Percentiles rank a stretch among this genome's conserved stretches.
These are phyloP conservation scores for Zymoseptoria passerinii DNA, from an alignment of 2,329 filamentous ascomycete genomes.

Conservation along the genomic window DNA sequence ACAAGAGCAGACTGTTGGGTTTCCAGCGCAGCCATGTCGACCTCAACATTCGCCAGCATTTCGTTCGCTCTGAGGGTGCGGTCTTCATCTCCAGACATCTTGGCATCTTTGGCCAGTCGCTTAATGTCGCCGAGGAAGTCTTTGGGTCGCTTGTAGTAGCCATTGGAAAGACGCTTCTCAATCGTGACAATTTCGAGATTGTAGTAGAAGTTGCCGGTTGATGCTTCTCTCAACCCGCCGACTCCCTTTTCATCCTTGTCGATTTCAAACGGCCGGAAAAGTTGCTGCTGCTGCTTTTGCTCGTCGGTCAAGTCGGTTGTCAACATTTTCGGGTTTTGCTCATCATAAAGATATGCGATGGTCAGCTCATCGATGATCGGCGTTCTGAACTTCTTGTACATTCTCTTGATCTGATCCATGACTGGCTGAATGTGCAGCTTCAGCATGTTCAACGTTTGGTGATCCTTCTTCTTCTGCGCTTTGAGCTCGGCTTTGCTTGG, in stretches of 20 bases:
- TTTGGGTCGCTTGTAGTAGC: conserved; percentile 83
- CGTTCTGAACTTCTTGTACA: conserved; percentile 79
- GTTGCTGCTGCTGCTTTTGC: conserved; percentile 45
- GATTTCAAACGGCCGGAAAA: conserved; percentile 67
- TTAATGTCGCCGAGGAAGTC: conserved; percentile 88
- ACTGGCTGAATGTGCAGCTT: conserved; percentile 87
- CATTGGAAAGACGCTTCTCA: conserved; percentile 92
- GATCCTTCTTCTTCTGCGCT: conserved; percentile 71
- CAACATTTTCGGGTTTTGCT: conserved; percentile 63
- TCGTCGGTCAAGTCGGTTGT: conserved; percentile 52
- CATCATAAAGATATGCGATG: conserved; percentile 76
- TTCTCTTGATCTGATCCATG: conserved; percentile 91
- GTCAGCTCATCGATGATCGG: conserved; percentile 65
- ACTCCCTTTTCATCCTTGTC: conserved; percentile 71
- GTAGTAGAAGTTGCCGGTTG: conserved; percentile 80
- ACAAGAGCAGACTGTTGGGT: conserved; percentile 54
- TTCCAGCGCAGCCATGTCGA: conserved; percentile 75
- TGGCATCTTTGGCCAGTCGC: conserved; percentile 74
- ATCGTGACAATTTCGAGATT: conserved; percentile 90
- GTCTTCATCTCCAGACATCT: conserved; percentile 72
- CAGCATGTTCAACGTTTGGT: conserved; percentile 72
- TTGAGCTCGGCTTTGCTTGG: conserved; percentile 72
- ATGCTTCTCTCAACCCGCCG: conserved; percentile 64
- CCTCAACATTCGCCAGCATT: conserved; percentile 84
- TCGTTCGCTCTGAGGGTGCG: conserved; percentile 82